These are phyloP conservation scores for Angomonas ambiguus DNA, from an alignment of 208 protist species.

Conservation along the genomic window DNA sequence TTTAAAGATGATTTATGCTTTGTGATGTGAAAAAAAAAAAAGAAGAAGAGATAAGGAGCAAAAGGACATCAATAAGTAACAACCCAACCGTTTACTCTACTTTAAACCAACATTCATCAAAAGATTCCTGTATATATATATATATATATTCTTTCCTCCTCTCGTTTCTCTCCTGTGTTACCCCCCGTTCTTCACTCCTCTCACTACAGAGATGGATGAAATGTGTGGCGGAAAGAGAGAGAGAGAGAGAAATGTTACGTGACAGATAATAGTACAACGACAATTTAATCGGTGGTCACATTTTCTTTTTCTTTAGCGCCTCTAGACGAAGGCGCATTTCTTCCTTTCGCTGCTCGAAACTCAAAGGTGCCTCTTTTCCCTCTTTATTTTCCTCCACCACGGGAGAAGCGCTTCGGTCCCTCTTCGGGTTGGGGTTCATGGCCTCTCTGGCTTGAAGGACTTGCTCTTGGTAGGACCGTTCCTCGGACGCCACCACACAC, in stretches of 20 bases:
- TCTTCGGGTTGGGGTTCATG: slow-evolving; percentile 8
- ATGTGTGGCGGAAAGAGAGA: slow-evolving; percentile 12
- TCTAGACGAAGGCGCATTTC: background rate
- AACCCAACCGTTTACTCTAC: too few species aligned
- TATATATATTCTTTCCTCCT: too few species aligned
- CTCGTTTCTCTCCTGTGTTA: too few species aligned
- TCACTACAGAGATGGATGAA: too few species aligned
- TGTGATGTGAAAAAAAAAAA: background rate
- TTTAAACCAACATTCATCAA: too few species aligned
- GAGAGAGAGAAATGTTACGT: background rate
- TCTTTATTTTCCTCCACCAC: background rate
- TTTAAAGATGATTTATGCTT: background rate
- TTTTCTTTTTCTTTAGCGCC: slow-evolving; percentile 1
- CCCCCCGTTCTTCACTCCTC: too few species aligned
- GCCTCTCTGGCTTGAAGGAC: slow-evolving; percentile 15
- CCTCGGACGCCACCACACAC: slow-evolving; percentile 23
- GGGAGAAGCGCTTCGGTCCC: background rate
- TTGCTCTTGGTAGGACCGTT: slow-evolving; percentile 17
- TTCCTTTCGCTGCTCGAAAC: background rate
- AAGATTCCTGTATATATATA: too few species aligned
- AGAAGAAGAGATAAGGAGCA: background rate
- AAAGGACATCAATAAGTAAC: too few species aligned
- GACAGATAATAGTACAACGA: background rate
- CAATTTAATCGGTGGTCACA: background rate
- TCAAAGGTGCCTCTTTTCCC: background rate